Conservation (phyloP, 2,329 filamentous ascomycete genomes). For the Didymella pinodella region DNA sequence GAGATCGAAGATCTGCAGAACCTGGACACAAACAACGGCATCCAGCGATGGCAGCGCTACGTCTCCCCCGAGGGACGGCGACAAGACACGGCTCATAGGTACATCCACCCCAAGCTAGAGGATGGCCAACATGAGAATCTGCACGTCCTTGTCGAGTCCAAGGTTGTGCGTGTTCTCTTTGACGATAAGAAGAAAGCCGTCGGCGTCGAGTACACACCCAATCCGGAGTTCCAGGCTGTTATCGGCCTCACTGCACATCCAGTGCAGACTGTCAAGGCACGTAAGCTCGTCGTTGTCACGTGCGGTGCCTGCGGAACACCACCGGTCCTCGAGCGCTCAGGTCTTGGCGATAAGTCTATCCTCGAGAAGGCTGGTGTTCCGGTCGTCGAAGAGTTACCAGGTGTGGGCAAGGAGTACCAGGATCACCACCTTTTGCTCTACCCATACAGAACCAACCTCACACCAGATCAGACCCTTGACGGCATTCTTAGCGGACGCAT, state of each 20-base stretch:
- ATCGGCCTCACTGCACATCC: slow-evolving; percentile 46
- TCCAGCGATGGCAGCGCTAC: slow-evolving; percentile 59
- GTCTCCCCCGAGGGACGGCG: slow-evolving; percentile 61
- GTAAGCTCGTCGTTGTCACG: slow-evolving; percentile 62
- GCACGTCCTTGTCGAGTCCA: slow-evolving; percentile 65
- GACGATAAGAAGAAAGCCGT: slow-evolving; percentile 62
- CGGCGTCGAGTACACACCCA: slow-evolving; percentile 67
- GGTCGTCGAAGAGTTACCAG: slow-evolving; percentile 63
- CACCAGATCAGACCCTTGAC: slow-evolving; percentile 62
- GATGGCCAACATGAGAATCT: slow-evolving; percentile 64
- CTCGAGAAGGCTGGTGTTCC: slow-evolving; percentile 61
- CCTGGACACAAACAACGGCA: slow-evolving; percentile 56
- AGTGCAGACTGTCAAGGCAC: slow-evolving; percentile 56
- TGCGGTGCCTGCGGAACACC: slow-evolving; percentile 64
- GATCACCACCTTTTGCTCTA: slow-evolving; percentile 67
- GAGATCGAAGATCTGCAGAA: slow-evolving; percentile 64
- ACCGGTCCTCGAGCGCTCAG: slow-evolving; percentile 67
- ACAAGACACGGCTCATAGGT: slow-evolving; percentile 66
- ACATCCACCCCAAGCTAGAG: slow-evolving; percentile 62
- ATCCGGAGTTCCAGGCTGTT: slow-evolving; percentile 49
- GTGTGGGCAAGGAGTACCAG: slow-evolving; percentile 70
- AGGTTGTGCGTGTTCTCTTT: slow-evolving; percentile 65
- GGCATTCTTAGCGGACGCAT: slow-evolving; percentile 59
- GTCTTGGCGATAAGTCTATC: slow-evolving; percentile 62
- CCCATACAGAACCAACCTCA: slow-evolving; percentile 60